Evolutionary conservation across 225 moss, liverwort and hornwort genomes (phyloP), one percentile per base, ranked within the genome.

Genomic region (Physcomitrellopsis africana): DNA sequence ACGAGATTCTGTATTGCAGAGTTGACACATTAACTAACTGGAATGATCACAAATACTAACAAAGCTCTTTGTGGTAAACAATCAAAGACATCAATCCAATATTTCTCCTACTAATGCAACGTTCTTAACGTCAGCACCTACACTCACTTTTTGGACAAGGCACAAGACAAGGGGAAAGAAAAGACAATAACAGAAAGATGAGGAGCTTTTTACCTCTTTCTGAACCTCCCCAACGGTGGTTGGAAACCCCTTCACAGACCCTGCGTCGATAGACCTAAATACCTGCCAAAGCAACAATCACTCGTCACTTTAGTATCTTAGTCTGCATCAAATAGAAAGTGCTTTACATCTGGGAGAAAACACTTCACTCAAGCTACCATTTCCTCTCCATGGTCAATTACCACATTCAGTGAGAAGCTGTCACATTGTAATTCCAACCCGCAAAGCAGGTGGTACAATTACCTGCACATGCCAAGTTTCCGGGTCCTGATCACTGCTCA

Each of bases 381-480:
- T 3, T n/a, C 51, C 52, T 37, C 27, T 22, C 15, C 9, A 56
- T 56, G 53, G 41, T 24, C 13, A 53, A 19, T 19, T 55, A 3
- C 29, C 11, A 16, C 47, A 20, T 46, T 23, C 46, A 48, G 1
- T 26, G 12, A 37, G 53, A 32, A 11, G 4, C 4, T 37, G 32
- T 37, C 7, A 37, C 7, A 37, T 51, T 45, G 45, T 18, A 55
- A 42, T 19, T 20, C 42, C 1, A 15, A 55, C 37, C 14, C 41
- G 8, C 47, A 24, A 45, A 15, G 45, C 65, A 65, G 45, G 46
- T 23, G 45, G 24, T 22, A 4, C 1, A 14, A 53, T 14, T 46
- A 91, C 90, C 91, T 91, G 91, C 15, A 81, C 78, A 60, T 88
- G 88, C 91, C 91, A 91, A 27, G 80, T 81, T 73, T 91, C 91